Conservation (phyloP, 495 filamentous ascomycete species). For the Neurospora discreta region DNA sequence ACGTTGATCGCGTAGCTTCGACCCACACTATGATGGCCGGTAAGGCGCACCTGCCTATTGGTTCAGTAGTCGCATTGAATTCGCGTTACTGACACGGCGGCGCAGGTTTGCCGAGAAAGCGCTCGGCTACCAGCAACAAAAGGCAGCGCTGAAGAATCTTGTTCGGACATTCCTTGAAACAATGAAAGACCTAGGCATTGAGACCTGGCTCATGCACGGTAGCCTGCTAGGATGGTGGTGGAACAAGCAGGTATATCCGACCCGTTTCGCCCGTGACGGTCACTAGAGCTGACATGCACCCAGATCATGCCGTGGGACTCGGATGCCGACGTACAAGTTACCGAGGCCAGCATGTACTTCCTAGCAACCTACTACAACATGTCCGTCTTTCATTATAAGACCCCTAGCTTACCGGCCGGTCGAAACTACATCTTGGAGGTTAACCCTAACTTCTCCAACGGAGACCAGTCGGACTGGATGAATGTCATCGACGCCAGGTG, state of each 20-base stretch:
- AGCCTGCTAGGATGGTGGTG: slow-evolving; percentile 23
- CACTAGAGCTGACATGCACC: not conserved
- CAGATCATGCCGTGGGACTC: slow-evolving; percentile 66
- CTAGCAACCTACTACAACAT: slow-evolving; percentile 55
- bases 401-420: slow-evolving; percentile 27
- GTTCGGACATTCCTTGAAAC: slow-evolving; percentile 55
- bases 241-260: slow-evolving; percentile 15
- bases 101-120: slow-evolving; percentile 37
- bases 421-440: slow-evolving; percentile 58
- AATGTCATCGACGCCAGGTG: slow-evolving; percentile 70
- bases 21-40: slow-evolving; percentile 54
- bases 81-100: not conserved
- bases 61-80: not conserved
- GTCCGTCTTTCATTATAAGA: slow-evolving; percentile 45
- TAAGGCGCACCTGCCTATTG: slow-evolving; percentile 15
- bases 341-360: slow-evolving; percentile 51
- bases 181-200: slow-evolving; percentile 36
- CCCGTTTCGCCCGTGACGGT: not conserved
- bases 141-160: slow-evolving; percentile 37
- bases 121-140: slow-evolving; percentile 38
- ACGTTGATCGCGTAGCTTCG: slow-evolving; percentile 31
- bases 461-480: slow-evolving; percentile 46
- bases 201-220: slow-evolving; percentile 22
- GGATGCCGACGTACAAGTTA: slow-evolving; percentile 62
- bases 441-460: slow-evolving; percentile 52